Evolutionary conservation across 177 flowering plant species (phyloP).

Genomic region (Tripterygium wilfordii): DNA sequence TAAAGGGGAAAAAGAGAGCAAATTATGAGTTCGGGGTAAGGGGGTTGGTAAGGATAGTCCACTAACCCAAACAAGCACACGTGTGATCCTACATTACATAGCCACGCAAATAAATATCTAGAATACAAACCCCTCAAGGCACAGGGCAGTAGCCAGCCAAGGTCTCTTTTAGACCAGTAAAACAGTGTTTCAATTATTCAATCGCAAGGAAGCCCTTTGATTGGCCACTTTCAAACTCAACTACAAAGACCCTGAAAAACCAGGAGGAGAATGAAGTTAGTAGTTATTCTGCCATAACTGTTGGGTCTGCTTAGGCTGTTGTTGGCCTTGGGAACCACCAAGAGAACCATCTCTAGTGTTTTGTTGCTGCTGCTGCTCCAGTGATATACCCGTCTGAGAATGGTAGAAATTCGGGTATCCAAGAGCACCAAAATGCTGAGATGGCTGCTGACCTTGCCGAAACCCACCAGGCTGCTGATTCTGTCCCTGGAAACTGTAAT

Average conservation of each 20-base stretch:
- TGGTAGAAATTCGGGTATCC: constrained; percentile 87
- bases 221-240: constrained; percentile 30
- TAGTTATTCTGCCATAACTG: constrained; percentile 88
- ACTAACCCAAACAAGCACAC: constrained; percentile 26
- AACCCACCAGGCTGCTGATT: constrained; percentile 62
- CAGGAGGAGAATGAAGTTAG: constrained; percentile 32
- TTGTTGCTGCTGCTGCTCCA: constrained; percentile 77
- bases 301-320: constrained; percentile 73
- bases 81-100: constrained; percentile 17
- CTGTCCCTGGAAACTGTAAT: constrained; percentile 80
- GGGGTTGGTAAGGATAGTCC: not conserved
- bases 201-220: constrained; percentile 20
- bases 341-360: constrained; percentile 50
- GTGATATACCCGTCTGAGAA: constrained; percentile 61
- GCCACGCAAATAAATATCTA: constrained; percentile 12
- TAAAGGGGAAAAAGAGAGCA: no score
- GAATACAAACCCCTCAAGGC: constrained; percentile 26
- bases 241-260: constrained; percentile 49
- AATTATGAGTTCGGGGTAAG: no score
- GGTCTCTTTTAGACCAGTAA: constrained; percentile 28
- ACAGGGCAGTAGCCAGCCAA: constrained; percentile 21
- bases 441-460: constrained; percentile 81
- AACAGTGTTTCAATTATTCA: constrained; percentile 10
- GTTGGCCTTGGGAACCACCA: constrained; percentile 55
- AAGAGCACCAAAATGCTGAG: constrained; percentile 64